Evolutionary conservation across 2,329 filamentous ascomycete genomes (phyloP).

Genomic region (Alternaria atra): DNA sequence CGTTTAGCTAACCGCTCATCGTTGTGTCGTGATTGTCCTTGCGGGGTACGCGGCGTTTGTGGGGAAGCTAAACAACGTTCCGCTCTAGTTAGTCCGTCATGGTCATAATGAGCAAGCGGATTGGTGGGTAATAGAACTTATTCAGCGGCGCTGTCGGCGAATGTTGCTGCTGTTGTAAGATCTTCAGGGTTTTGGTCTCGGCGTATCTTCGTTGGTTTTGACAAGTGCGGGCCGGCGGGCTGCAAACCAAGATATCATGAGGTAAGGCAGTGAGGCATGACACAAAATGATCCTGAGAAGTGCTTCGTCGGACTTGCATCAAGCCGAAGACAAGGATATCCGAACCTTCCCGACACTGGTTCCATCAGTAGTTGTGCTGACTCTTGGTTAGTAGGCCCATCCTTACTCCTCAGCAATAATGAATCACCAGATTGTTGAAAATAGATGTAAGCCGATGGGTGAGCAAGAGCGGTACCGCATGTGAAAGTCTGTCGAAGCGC

Average conservation of each 20-base stretch:
- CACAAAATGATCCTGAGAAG: not conserved
- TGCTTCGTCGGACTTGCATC: constrained; percentile 8
- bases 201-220: constrained; percentile 1
- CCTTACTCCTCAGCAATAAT: not conserved
- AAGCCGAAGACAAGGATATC: not conserved
- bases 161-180: not conserved
- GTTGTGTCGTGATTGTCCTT: not conserved
- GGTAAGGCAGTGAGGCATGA: not conserved
- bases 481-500: not conserved
- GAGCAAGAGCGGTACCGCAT: constrained; percentile 1
- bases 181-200: constrained; percentile 5
- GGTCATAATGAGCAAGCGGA: constrained; percentile 1
- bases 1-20: constrained; percentile 10
- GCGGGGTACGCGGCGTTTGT: constrained; percentile 11
- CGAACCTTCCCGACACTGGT: not conserved
- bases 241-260: constrained; percentile 2
- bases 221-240: constrained; percentile 8
- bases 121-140: constrained; percentile 5
- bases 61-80: constrained; percentile 20
- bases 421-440: not conserved
- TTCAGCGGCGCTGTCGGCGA: constrained; percentile 4
- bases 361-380: not conserved
- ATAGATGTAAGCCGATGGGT: not conserved
- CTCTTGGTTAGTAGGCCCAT: not conserved
- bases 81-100: not conserved